Base-by-base conservation (phyloP, 1,284 basidiomycete genomes). In the Coniferiporia sulphurascens region DNA sequence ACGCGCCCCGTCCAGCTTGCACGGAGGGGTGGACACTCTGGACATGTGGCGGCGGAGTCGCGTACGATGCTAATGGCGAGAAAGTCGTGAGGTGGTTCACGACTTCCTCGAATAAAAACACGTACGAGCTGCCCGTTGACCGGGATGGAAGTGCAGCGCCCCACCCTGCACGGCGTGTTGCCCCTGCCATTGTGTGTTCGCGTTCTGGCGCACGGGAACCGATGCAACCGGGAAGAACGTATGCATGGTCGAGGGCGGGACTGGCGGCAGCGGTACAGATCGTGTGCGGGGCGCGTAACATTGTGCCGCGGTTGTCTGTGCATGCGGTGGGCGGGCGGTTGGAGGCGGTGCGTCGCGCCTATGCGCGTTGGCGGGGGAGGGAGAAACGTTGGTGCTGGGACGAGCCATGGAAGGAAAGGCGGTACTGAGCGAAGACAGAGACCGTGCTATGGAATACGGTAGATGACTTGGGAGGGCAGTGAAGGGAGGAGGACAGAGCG, bases 301-400 rank as follows among this genome's bases (percentile, higher is more conserved):
- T 8, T 51, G 49, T 38, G 48, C 49, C 7, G 49, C 49, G 38
- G 13, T 50, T 22, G 17, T 34, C 19, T 55, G 41, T 44, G 56
- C 21, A n/a, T 22, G 17, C 51, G 50, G 50, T 38, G 57, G 34
- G 35, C 56, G 48, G 49, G 48, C 49, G n/a, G 38, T 51, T 49
- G 56, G 38, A 36, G 57, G 57, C 57, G 48, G 57, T 53, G 57
- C 43, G 27, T 12, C 4, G 10, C 51, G 57, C 10, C 34, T 22
- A 41, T 22, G 43, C 8, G 44, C 17, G 17, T 34, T 46, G 45
- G 15, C 36, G 27, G 5, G 3, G 50, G 50, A 52, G 15, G 50
- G 43, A 34, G 57, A 51, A 15, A 43, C 17, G 12, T 17, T 38
- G 21, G 27, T 50, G 22, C 6, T 4, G n/a, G 46, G 6, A 15